Percentiles rank a stretch among this genome's conserved stretches.
Evolutionary conservation across 2,329 filamentous ascomycete species (phyloP).

Genomic region (Botrytis aclada): DNA sequence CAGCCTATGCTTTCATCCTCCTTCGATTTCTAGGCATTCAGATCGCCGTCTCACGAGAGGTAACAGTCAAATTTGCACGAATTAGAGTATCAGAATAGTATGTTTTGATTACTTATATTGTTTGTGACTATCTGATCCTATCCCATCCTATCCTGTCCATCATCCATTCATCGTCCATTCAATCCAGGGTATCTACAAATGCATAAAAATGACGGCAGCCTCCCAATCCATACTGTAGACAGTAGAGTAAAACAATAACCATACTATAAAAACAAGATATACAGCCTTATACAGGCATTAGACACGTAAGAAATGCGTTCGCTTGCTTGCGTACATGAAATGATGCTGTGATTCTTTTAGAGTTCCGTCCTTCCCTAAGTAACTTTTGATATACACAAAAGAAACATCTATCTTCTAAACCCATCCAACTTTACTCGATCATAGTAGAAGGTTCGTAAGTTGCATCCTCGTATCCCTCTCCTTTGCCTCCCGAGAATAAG

Average conservation of each 20-base stretch:
- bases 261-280: conserved; percentile 13
- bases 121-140: neutral
- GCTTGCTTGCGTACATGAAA: conserved; percentile 4
- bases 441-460: conserved; percentile 33
- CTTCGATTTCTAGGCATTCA: neutral
- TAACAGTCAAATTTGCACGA: too few species aligned
- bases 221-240: conserved; percentile 11
- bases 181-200: conserved; percentile 15
- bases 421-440: neutral
- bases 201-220: neutral
- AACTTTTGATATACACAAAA: conserved; percentile 12
- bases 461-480: conserved; percentile 37
- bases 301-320: conserved; percentile 6
- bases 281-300: conserved; percentile 1
- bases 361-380: neutral
- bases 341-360: conserved; percentile 4
- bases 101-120: neutral
- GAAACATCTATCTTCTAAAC: conserved; percentile 4
- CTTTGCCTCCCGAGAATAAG: conserved; percentile 21
- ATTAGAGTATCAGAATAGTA: neutral
- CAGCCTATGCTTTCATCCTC: neutral
- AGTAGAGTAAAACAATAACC: conserved; percentile 13
- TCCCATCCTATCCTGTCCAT: neutral
- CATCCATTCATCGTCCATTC: conserved; percentile 10
- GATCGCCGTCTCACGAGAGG: neutral